Percentiles rank a stretch among this genome's conserved stretches.
These are phyloP conservation scores for Cryomyces minteri DNA, from an alignment of 495 filamentous ascomycete genomes.

Conservation along the genomic window DNA sequence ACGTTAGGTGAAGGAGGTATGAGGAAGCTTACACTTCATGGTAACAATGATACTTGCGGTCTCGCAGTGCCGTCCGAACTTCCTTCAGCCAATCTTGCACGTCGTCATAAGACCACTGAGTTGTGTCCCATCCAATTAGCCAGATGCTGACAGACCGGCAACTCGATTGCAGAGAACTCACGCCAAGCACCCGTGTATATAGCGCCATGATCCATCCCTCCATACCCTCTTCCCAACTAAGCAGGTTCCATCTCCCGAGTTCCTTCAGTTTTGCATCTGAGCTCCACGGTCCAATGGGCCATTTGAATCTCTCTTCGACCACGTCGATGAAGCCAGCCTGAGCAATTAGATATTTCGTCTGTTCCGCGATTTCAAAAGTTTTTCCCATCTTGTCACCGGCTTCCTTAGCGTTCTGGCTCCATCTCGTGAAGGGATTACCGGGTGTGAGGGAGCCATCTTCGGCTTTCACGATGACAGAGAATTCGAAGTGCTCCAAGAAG, in stretches of 20 bases:
- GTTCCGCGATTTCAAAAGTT: slow-evolving; percentile 7
- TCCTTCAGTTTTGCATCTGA: slow-evolving; percentile 8
- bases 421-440: slow-evolving; percentile 4
- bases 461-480: slow-evolving; percentile 5
- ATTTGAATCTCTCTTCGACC: slow-evolving; percentile 17
- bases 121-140: not conserved
- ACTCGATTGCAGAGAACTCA: not conserved
- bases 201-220: slow-evolving; percentile 4
- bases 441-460: slow-evolving; percentile 1
- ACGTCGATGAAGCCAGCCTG: slow-evolving; percentile 24
- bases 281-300: slow-evolving; percentile 9
- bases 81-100: slow-evolving; percentile 4
- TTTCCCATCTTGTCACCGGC: slow-evolving; percentile 12
- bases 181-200: slow-evolving; percentile 4
- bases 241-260: slow-evolving; percentile 8
- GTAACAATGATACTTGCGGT: too few species aligned
- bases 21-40: too few species aligned
- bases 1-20: too few species aligned
- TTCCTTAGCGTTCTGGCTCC: slow-evolving; percentile 5
- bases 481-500: slow-evolving; percentile 14
- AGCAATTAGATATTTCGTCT: slow-evolving; percentile 5
- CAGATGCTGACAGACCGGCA: not conserved
- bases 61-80: not conserved
- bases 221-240: slow-evolving; percentile 10
- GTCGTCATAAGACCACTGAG: slow-evolving; percentile 8